Evolutionary conservation across 345 rosid genomes (phyloP).

Genomic region (Aethionema arabicum): DNA sequence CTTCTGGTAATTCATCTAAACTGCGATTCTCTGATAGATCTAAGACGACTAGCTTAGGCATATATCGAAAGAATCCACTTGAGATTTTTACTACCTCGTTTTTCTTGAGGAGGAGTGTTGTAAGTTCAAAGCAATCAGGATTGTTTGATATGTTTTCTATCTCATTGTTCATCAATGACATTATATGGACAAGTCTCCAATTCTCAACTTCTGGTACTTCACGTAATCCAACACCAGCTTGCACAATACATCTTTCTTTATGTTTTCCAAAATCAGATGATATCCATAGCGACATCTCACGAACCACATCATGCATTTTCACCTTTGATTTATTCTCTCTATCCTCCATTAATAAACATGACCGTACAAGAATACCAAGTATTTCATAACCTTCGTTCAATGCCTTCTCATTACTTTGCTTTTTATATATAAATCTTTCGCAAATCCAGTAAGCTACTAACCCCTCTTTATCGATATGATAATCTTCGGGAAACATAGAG

Average conservation of each 20-base stretch:
- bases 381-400: slow-evolving; percentile 11
- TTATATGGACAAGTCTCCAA: slow-evolving; percentile 16
- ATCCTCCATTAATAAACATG: slow-evolving; percentile 33
- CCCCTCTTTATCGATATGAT: neutral
- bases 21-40: slow-evolving; percentile 29
- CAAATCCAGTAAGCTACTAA: slow-evolving; percentile 8
- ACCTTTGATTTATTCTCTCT: neutral
- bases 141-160: too few species aligned
- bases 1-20: slow-evolving; percentile 27
- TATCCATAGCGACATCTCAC: slow-evolving; percentile 26
- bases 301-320: slow-evolving; percentile 47
- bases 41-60: slow-evolving; percentile 28
- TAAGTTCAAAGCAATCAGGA: too few species aligned
- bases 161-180: too few species aligned
- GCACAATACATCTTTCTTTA: slow-evolving; percentile 25
- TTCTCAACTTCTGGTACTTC: slow-evolving; percentile 15
- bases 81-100: slow-evolving; percentile 10
- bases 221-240: slow-evolving; percentile 6
- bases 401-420: neutral
- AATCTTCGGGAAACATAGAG: slow-evolving; percentile 9
- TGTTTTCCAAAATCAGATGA: neutral
- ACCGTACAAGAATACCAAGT: slow-evolving; percentile 1
- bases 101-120: too few species aligned
- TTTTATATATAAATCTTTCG: slow-evolving; percentile 30
- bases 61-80: slow-evolving; percentile 22